A percentile compares a stretch with the other conserved stretches of the same genome.
Conservation (phyloP, 177 flowering plant species). For the Telopea speciosissima region DNA sequence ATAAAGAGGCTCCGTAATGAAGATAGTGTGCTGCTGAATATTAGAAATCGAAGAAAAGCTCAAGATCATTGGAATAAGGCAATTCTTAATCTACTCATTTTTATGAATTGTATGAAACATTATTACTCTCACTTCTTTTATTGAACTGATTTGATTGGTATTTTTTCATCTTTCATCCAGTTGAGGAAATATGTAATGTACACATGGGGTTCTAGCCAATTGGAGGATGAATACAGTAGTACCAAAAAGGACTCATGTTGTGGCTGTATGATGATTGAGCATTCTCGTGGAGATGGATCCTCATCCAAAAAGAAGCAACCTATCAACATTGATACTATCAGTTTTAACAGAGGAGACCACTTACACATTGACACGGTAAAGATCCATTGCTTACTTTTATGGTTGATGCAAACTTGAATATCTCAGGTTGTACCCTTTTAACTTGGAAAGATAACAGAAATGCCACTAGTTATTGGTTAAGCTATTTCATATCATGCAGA, state of each 20-base stretch:
- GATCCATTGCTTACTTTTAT: slow-evolving; percentile 1
- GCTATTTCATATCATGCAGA: slow-evolving; percentile 20
- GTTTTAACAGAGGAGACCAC: slow-evolving; percentile 26
- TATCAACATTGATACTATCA: slow-evolving; percentile 26
- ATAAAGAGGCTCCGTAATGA: slow-evolving; percentile 76
- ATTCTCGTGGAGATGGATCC: slow-evolving; percentile 28
- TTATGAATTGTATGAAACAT: not conserved
- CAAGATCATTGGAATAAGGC: slow-evolving; percentile 82
- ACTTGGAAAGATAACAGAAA: not conserved
- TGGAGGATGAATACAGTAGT: slow-evolving; percentile 34
- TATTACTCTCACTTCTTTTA: not conserved
- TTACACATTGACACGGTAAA: slow-evolving; percentile 39
- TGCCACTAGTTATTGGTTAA: not conserved
- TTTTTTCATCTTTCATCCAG: slow-evolving; percentile 29
- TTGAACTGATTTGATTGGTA: slow-evolving; percentile 11
- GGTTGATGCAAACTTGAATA: not conserved
- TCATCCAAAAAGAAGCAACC: slow-evolving; percentile 25
- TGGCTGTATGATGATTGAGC: slow-evolving; percentile 17
- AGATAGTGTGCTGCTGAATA: slow-evolving; percentile 52
- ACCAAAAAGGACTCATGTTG: slow-evolving; percentile 26
- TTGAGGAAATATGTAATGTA: slow-evolving; percentile 86
- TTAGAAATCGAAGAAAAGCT: slow-evolving; percentile 72
- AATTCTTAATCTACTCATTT: slow-evolving; percentile 6
- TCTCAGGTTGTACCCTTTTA: not conserved
- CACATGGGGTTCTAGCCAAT: slow-evolving; percentile 54